Percentiles rank a stretch among this genome's conserved stretches.
These are phyloP conservation scores for Hypsizygus marmoreus DNA, from an alignment of 768 basidiomycete genomes.

Conservation along the genomic window DNA sequence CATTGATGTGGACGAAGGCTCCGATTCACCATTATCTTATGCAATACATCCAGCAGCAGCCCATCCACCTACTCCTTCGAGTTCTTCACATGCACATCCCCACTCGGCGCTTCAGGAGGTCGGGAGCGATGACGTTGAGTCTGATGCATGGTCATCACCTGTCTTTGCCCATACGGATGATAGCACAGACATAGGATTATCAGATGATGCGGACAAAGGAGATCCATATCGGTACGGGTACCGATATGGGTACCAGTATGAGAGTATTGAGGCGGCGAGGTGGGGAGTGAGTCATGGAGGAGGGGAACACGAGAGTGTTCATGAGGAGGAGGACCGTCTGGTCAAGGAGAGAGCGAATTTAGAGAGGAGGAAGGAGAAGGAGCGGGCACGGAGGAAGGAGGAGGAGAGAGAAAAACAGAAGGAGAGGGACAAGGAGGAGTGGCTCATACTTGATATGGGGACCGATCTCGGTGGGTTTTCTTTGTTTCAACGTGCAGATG, in stretches of 20 bases:
- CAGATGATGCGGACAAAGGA: slow-evolving; percentile 8
- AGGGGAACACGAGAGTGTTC: slow-evolving; percentile 5
- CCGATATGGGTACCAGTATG: slow-evolving; percentile 24
- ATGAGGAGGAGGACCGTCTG: slow-evolving; percentile 14
- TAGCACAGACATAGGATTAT: slow-evolving; percentile 7
- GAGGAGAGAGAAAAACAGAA: slow-evolving; percentile 20
- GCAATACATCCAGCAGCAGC: neutral
- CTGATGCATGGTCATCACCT: slow-evolving; percentile 38
- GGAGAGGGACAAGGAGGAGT: slow-evolving; percentile 40
- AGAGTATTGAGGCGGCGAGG: neutral
- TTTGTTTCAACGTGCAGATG: neutral
- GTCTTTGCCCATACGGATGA: slow-evolving; percentile 39
- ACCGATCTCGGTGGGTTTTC: slow-evolving; percentile 16
- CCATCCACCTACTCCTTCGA: neutral
- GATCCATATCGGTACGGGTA: slow-evolving; percentile 24
- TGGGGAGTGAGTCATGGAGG: slow-evolving; percentile 16
- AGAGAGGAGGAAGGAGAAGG: slow-evolving; percentile 20
- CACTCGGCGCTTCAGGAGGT: slow-evolving; percentile 1
- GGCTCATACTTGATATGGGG: slow-evolving; percentile 55
- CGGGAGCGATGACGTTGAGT: slow-evolving; percentile 4
- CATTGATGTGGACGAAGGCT: slow-evolving; percentile 7
- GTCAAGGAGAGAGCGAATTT: slow-evolving; percentile 15
- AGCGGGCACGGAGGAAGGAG: slow-evolving; percentile 19
- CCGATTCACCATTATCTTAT: slow-evolving; percentile 2
- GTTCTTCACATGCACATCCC: slow-evolving; percentile 8